Evolutionary conservation across 2,329 filamentous ascomycete genomes (phyloP).

Genomic region (Ophiostoma perfectum): DNA sequence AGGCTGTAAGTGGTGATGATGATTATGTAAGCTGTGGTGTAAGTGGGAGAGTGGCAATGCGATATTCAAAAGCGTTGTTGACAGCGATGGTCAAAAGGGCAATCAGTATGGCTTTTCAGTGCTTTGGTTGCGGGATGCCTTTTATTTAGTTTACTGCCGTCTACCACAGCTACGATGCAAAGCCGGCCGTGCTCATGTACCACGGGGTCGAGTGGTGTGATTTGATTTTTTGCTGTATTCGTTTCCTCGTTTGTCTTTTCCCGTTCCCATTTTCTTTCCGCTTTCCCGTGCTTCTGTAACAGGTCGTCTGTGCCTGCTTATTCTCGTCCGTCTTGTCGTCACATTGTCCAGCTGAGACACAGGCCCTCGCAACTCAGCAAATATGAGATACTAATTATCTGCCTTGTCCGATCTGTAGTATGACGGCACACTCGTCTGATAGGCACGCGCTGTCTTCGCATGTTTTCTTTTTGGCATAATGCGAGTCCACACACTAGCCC

Average conservation of each 20-base stretch:
- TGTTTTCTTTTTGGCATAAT: not conserved
- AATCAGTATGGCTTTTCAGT: too few relatives aligned
- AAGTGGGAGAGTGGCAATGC: not conserved
- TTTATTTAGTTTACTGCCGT: too few relatives aligned
- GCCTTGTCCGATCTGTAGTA: not conserved
- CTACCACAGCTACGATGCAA: too few relatives aligned
- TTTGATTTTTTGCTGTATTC: too few relatives aligned
- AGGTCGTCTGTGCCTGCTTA: not conserved
- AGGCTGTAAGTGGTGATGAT: not conserved
- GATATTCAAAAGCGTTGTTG: too few relatives aligned
- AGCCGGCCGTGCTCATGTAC: too few relatives aligned
- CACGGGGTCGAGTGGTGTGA: too few relatives aligned
- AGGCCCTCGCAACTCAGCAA: not conserved
- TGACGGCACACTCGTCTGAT: slow-evolving; percentile 5
- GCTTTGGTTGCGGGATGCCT: too few relatives aligned
- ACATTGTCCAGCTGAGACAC: not conserved
- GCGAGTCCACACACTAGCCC: not conserved
- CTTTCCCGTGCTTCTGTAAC: not conserved
- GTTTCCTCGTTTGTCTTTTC: too few relatives aligned
- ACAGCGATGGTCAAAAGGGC: too few relatives aligned
- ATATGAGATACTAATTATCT: not conserved
- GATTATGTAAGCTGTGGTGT: not conserved
- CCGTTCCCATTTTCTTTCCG: too few relatives aligned
- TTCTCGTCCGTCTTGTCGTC: not conserved
- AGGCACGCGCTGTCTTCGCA: not conserved